phyloP scores from a whole-genome alignment of 306 rosid genomes.

The Myrica gale region DNA sequence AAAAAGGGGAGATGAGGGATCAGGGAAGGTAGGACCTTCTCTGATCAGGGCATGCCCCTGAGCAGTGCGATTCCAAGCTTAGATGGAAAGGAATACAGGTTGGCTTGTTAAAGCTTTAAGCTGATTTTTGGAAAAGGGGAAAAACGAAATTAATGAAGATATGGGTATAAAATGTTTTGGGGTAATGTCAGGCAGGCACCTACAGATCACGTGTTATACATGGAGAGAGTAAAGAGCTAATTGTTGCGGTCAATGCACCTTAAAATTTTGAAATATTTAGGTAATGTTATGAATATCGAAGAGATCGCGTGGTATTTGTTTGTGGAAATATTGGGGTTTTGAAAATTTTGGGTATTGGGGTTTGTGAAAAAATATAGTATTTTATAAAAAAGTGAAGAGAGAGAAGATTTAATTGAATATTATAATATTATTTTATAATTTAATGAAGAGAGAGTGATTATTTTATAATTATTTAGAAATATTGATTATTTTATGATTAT shows the following conservation, averaged over 20 bases:
- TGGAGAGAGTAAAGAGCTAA: slow-evolving; percentile 16
- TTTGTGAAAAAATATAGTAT: too few relatives aligned
- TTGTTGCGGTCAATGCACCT: neutral
- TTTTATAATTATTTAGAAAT: too few relatives aligned
- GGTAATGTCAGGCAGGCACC: neutral
- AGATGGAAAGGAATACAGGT: slow-evolving; percentile 23
- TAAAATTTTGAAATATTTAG: too few relatives aligned
- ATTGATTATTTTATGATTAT: too few relatives aligned
- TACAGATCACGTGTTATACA: slow-evolving; percentile 9
- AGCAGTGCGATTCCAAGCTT: slow-evolving; percentile 41
- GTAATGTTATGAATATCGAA: too few relatives aligned
- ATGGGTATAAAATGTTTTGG: slow-evolving; percentile 7
- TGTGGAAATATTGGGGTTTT: too few relatives aligned
- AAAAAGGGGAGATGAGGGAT: slow-evolving; percentile 23
- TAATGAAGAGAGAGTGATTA: too few relatives aligned
- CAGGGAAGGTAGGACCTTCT: slow-evolving; percentile 30
- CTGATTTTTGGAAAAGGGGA: neutral
- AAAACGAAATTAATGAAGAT: neutral
- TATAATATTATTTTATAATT: too few relatives aligned
- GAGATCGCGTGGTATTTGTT: too few relatives aligned
- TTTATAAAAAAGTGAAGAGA: too few relatives aligned
- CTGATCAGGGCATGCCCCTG: slow-evolving; percentile 30
- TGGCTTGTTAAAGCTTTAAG: slow-evolving; percentile 33
- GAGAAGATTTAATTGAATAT: too few relatives aligned
- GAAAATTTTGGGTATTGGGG: too few relatives aligned